These are phyloP conservation scores for Agrocybe chaxingu DNA, from an alignment of 768 basidiomycete genomes.

Conservation along the genomic window DNA sequence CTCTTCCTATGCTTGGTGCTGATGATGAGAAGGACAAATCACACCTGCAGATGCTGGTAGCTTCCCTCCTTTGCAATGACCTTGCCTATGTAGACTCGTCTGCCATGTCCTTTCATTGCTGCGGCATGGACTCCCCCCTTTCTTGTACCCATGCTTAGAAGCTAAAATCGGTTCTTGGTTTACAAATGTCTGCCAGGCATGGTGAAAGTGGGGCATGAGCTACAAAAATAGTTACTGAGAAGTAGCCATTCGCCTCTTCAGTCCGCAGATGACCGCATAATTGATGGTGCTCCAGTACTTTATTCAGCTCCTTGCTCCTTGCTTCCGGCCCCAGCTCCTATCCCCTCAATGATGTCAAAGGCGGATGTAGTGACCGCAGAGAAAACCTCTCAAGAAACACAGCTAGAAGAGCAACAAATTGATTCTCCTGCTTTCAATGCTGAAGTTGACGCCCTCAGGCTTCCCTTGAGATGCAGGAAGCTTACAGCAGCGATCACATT, in stretches of 20 bases:
- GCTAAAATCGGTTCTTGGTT: background rate
- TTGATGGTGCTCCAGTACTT: too few relatives aligned
- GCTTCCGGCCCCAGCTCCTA: background rate
- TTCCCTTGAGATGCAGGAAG: slow-evolving; percentile 35
- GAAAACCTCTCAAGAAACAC: slow-evolving; percentile 1
- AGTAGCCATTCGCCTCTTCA: too few relatives aligned
- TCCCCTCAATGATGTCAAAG: background rate
- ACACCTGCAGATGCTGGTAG: too few relatives aligned
- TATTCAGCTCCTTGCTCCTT: background rate
- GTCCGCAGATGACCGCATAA: too few relatives aligned
- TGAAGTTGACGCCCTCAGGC: slow-evolving; percentile 29
- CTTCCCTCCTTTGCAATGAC: background rate
- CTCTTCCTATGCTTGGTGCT: too few relatives aligned
- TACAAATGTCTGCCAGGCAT: background rate
- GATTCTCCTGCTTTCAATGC: slow-evolving; percentile 27
- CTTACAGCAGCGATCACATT: slow-evolving; percentile 51
- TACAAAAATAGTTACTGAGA: background rate
- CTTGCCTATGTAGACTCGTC: background rate
- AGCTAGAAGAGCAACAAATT: slow-evolving; percentile 4
- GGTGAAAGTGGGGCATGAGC: too few relatives aligned
- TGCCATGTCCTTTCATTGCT: too few relatives aligned
- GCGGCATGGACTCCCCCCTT: background rate
- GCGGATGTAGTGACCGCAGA: too few relatives aligned
- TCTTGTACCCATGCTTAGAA: slow-evolving; percentile 1
- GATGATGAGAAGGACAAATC: too few relatives aligned